Evolutionary conservation across 139 green algal species (phyloP), one percentile per base, ranked within the genome.

Genomic region (Tetradesmus lagerheimii): DNA sequence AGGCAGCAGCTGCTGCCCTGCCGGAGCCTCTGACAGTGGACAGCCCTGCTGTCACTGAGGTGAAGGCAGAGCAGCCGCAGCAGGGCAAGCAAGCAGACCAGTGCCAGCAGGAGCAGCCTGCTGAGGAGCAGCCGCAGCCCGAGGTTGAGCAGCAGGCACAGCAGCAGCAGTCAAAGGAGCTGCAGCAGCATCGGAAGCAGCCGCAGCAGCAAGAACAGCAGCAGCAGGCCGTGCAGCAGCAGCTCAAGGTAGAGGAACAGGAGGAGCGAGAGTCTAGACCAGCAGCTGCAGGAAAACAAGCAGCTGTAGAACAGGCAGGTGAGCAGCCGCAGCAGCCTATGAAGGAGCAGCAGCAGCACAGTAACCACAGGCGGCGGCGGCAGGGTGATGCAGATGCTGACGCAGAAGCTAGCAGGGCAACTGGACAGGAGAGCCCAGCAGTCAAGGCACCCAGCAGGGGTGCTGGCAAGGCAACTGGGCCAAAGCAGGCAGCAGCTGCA

Each of bases 11-110:
- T 39, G 45, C 43, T 35, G 39, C 20, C 25, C n/a, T 77, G 80
- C 29, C 12, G 23, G 82, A 87, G 39, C 57, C 82, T 20, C 57
- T 87, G 57, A 78, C 57, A 41, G 35, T 79, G 34, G 82, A 87
- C 82, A 87, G 57, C 27, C 82, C 82, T 23, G 71, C 82, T 50
- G 57, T 87, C 38, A 34, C 86, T 78, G 83, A 67, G 34, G 47
- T 77, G 81, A 62, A 53, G 16, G 16, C 20, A n/a, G 81, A 77
- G 34, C 81, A 87, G 50, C 43, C 39, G 43, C 39, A 85, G n/a
- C 43, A 71, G 27, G 20, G 25, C 2, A n/a, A 31, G 57, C 57
- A 6, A n/a, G 57, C 8, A 8, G 14, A n/a, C 9, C 20, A 31
- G 57, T 23, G 23, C 3, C 57, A 71, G 25, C 35, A 66, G 27